Conservation (phyloP, 331 rosid species). For the Ulmus americana region DNA sequence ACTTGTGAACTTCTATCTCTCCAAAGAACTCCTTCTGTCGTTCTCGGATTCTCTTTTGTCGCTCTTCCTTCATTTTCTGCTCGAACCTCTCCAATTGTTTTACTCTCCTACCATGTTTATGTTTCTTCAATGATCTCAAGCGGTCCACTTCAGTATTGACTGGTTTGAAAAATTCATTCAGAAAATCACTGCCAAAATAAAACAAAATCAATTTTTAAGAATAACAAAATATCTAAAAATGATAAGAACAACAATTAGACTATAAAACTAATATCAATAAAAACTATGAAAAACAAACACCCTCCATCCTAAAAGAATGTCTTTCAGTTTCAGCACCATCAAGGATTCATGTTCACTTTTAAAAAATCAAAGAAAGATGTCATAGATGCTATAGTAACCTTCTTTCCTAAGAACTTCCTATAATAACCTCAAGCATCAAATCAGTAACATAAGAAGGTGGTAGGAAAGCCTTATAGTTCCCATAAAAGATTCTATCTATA, state of each 20-base stretch:
- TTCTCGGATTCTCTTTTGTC: conserved; percentile 93
- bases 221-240: neutral
- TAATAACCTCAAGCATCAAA: neutral
- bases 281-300: neutral
- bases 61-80: conserved; percentile 98
- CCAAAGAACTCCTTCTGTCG: conserved; percentile 95
- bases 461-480: conserved; percentile 3
- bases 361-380: neutral
- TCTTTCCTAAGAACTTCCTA: too few relatives aligned
- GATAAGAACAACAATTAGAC: neutral
- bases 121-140: conserved; percentile 73
- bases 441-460: neutral
- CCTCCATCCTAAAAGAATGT: neutral
- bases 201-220: conserved; percentile 27
- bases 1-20: conserved; percentile 98
- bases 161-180: conserved; percentile 87
- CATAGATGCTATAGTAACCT: too few relatives aligned
- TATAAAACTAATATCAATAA: neutral
- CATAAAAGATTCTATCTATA: neutral
- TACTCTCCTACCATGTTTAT: conserved; percentile 92
- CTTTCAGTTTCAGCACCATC: neutral
- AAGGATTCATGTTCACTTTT: neutral
- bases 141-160: conserved; percentile 69
- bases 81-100: conserved; percentile 90
- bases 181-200: conserved; percentile 65